Evolutionary conservation across 805 yeast species (phyloP).

Genomic region (Hermanozyma aechmeae): DNA sequence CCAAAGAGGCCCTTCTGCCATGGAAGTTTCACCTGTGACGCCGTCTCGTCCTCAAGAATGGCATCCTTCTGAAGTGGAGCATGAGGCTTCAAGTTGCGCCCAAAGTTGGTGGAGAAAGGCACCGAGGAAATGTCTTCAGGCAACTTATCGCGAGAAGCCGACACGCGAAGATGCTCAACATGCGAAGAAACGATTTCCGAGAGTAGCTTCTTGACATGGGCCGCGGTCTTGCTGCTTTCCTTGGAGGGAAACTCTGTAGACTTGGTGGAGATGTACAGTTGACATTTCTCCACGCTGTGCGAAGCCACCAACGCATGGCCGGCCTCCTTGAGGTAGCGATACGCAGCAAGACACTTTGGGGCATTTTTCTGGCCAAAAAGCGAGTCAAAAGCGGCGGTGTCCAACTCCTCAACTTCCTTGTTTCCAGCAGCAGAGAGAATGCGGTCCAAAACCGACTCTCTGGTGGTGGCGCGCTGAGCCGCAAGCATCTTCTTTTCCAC

Average conservation of each 20-base stretch:
- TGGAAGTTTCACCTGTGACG: conserved; percentile 51
- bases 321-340: conserved; percentile 17
- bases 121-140: conserved; percentile 16
- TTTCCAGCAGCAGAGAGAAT: conserved; percentile 26
- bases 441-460: conserved; percentile 37
- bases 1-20: conserved; percentile 80
- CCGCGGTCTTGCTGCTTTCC: conserved; percentile 22
- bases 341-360: conserved; percentile 25
- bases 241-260: conserved; percentile 22
- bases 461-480: conserved; percentile 31
- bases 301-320: conserved; percentile 15
- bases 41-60: conserved; percentile 40
- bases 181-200: conserved; percentile 26
- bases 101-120: conserved; percentile 21
- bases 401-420: conserved; percentile 13
- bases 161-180: conserved; percentile 21
- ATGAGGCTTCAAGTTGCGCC: conserved; percentile 21
- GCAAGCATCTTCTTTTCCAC: conserved; percentile 35
- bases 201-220: conserved; percentile 25
- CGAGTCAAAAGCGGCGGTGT: conserved; percentile 5
- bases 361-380: conserved; percentile 15
- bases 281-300: conserved; percentile 11
- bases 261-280: conserved; percentile 21
- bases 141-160: conserved; percentile 17
- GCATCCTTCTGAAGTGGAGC: conserved; percentile 33